Conservation (phyloP, 83 land plant species). For the Picea abies region DNA sequence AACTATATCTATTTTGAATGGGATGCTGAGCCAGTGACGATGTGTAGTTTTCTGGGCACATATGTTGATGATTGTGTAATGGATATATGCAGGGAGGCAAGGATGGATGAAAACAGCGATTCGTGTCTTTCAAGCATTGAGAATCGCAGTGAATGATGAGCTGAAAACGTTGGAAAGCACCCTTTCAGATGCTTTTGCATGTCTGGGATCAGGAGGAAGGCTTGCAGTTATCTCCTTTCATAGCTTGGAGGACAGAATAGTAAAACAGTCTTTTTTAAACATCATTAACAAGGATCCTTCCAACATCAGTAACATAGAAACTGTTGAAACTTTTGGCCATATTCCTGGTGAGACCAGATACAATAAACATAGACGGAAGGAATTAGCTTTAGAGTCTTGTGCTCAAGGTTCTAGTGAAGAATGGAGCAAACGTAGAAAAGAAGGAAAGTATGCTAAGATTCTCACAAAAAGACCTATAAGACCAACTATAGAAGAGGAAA, state of each 20-base stretch:
- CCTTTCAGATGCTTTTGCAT: constrained; percentile 64
- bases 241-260: constrained; percentile 98
- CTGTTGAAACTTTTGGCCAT: constrained; percentile 6
- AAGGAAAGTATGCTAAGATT: constrained; percentile 54
- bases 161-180: constrained; percentile 72
- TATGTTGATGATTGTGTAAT: neutral
- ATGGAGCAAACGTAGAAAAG: constrained; percentile 47
- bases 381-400: constrained; percentile 10
- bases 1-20: neutral
- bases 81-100: constrained; percentile 59
- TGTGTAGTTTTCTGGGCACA: neutral
- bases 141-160: constrained; percentile 99
- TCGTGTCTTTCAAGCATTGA: constrained; percentile 94
- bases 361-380: constrained; percentile 24
- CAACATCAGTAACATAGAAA: neutral
- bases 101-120: constrained; percentile 93
- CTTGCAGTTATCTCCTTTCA: constrained; percentile 97
- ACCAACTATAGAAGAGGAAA: constrained; percentile 76
- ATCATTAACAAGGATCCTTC: constrained; percentile 31
- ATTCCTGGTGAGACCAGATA: constrained; percentile 19
- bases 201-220: constrained; percentile 82
- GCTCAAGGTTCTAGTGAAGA: constrained; percentile 30
- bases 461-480: constrained; percentile 88
- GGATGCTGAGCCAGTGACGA: neutral
- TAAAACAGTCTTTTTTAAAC: constrained; percentile 79